Evolutionary conservation across 2,329 filamentous ascomycete genomes (phyloP).

Genomic region (Catunica adiposa): DNA sequence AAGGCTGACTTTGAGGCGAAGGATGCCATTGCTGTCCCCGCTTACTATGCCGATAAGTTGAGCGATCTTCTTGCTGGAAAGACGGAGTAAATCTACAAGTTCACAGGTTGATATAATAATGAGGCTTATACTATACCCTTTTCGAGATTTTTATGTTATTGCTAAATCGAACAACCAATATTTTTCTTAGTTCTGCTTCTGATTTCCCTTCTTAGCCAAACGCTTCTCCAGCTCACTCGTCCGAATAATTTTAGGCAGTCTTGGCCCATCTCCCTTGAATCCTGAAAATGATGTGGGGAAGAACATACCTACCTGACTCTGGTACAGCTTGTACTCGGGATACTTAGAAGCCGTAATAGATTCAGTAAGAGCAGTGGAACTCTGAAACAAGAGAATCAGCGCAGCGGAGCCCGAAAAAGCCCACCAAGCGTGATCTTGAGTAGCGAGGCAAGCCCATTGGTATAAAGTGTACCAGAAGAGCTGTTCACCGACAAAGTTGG

Average conservation of each 20-base stretch:
- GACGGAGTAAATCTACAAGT: neutral
- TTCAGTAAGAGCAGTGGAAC: conserved; percentile 79
- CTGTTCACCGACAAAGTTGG: conserved; percentile 90
- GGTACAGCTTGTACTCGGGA: conserved; percentile 71
- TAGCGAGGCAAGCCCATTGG: conserved; percentile 68
- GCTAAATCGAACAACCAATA: neutral
- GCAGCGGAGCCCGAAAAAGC: conserved; percentile 50
- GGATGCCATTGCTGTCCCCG: conserved; percentile 52
- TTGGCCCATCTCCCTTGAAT: conserved; percentile 24
- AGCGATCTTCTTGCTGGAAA: conserved; percentile 44
- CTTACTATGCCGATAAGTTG: conserved; percentile 70
- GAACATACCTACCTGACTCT: conserved; percentile 68
- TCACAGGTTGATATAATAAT: neutral
- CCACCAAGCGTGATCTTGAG: conserved; percentile 61
- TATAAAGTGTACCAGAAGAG: conserved; percentile 78
- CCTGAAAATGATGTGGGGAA: conserved; percentile 41
- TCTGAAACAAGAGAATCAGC: conserved; percentile 72
- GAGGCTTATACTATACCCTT: too few relatives aligned
- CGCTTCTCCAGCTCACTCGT: conserved; percentile 34
- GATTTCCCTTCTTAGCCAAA: conserved; percentile 7
- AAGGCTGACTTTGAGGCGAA: conserved; percentile 67
- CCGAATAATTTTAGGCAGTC: conserved; percentile 30
- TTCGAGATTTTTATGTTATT: neutral
- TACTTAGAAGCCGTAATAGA: conserved; percentile 68
- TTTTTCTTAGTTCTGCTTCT: conserved; percentile 8